phyloP scores from a whole-genome alignment of 805 yeast genomes.

The Myxozyma neotropica region DNA sequence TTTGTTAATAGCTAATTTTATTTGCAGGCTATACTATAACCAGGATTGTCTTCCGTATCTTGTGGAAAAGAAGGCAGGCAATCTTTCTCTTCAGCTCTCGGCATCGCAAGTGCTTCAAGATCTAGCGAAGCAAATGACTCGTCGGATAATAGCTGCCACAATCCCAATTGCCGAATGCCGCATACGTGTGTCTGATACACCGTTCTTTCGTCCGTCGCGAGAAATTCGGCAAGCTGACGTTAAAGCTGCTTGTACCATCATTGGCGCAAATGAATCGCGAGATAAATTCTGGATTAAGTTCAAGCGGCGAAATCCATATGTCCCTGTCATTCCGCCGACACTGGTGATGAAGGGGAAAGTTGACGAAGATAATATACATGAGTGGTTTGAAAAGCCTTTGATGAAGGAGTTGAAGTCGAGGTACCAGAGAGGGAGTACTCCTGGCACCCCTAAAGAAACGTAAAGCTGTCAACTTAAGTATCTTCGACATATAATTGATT shows the following conservation, averaged over 20 bases:
- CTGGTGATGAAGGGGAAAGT: neutral
- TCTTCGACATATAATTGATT: no score
- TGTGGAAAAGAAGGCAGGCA: neutral
- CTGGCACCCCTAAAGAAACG: neutral
- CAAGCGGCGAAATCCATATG: conserved; percentile 2
- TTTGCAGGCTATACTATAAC: conserved; percentile 14
- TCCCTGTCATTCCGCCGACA: conserved; percentile 4
- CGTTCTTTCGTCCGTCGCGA: conserved; percentile 1
- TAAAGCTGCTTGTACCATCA: conserved; percentile 20
- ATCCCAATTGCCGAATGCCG: conserved; percentile 20
- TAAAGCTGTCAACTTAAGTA: no score
- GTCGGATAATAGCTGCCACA: conserved; percentile 21
- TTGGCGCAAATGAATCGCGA: conserved; percentile 3
- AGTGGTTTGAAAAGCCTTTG: conserved; percentile 12
- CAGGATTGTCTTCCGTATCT: conserved; percentile 6
- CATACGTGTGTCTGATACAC: conserved; percentile 11
- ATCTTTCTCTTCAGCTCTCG: conserved; percentile 16
- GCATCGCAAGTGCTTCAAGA: conserved; percentile 10
- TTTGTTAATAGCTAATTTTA: neutral
- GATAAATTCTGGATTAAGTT: conserved; percentile 10
- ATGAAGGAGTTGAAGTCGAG: conserved; percentile 3
- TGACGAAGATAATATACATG: neutral
- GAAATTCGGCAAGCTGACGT: conserved; percentile 13
- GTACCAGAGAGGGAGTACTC: neutral
- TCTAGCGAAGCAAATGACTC: conserved; percentile 13